These are phyloP conservation scores for Acacia crassicarpa DNA, from an alignment of 306 rosid genomes.

Conservation along the genomic window DNA sequence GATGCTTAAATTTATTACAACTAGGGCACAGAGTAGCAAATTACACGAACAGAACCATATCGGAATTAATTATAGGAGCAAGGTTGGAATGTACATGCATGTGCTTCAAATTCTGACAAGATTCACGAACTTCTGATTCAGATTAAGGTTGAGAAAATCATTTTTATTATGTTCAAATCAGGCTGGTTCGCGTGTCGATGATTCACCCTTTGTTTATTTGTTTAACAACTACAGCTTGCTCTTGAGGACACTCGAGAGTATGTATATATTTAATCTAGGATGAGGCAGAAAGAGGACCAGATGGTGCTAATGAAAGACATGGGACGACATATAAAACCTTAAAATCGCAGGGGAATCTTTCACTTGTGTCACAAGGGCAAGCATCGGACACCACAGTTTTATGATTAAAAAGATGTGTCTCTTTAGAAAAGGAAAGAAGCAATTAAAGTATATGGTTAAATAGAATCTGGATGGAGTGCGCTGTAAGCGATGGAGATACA, in stretches of 20 bases:
- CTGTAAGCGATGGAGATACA: slow-evolving; percentile 36
- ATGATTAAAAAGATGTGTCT: slow-evolving; percentile 28
- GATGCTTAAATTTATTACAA: slow-evolving; percentile 41
- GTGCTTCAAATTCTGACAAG: slow-evolving; percentile 35
- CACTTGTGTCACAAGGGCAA: slow-evolving; percentile 42
- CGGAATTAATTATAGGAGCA: slow-evolving; percentile 28
- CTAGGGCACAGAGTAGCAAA: slow-evolving; percentile 23
- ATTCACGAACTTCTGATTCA: slow-evolving; percentile 33
- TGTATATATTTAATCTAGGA: neutral
- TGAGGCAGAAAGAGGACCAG: slow-evolving; percentile 20
- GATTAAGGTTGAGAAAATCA: slow-evolving; percentile 39
- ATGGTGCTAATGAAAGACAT: slow-evolving; percentile 27
- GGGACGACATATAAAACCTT: slow-evolving; percentile 46
- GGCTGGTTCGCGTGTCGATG: slow-evolving; percentile 39
- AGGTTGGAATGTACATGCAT: slow-evolving; percentile 26
- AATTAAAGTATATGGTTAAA: slow-evolving; percentile 3
- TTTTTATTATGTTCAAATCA: slow-evolving; percentile 42
- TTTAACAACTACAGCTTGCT: neutral
- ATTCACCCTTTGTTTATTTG: slow-evolving; percentile 30
- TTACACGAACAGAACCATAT: slow-evolving; percentile 32
- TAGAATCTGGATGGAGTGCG: slow-evolving; percentile 56
- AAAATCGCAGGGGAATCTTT: slow-evolving; percentile 57
- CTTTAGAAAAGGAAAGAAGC: slow-evolving; percentile 10
- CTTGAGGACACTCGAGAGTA: no score
- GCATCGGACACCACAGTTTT: slow-evolving; percentile 25